Percentiles rank a stretch among this genome's conserved stretches.
These are phyloP conservation scores for Calonectria hongkongensis DNA, from an alignment of 2,329 filamentous ascomycete species.

Conservation along the genomic window DNA sequence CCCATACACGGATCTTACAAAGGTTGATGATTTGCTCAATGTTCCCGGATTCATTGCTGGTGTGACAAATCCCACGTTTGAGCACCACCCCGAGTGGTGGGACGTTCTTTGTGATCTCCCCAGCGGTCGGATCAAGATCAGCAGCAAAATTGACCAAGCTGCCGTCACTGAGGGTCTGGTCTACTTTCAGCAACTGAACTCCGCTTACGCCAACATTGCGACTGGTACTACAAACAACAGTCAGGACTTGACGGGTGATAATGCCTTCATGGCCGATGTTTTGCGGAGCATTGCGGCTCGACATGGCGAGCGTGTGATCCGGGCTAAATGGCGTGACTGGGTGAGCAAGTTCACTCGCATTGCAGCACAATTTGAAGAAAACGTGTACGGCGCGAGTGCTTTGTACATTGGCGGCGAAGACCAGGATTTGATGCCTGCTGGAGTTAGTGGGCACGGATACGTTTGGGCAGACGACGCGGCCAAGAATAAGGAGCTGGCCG, in stretches of 20 bases:
- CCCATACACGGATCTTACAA: conserved; percentile 97
- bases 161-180: conserved; percentile 88
- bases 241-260: conserved; percentile 88
- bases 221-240: conserved; percentile 64
- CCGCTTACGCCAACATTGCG: conserved; percentile 71
- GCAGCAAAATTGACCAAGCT: conserved; percentile 87
- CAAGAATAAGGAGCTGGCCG: conserved; percentile 90
- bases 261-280: conserved; percentile 91
- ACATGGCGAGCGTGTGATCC: conserved; percentile 91
- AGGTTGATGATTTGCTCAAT: conserved; percentile 96
- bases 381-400: conserved; percentile 93
- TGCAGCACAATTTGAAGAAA: conserved; percentile 95
- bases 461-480: conserved; percentile 92
- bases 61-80: conserved; percentile 97
- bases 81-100: conserved; percentile 98
- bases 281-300: conserved; percentile 88
- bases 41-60: conserved; percentile 98
- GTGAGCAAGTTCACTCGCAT: conserved; percentile 95
- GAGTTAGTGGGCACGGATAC: conserved; percentile 89
- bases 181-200: conserved; percentile 90
- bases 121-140: conserved; percentile 95
- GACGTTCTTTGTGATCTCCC: conserved; percentile 95
- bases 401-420: conserved; percentile 90
- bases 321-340: conserved; percentile 95
- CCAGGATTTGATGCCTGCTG: conserved; percentile 73